A percentile compares a stretch with the other conserved stretches of the same genome.
phyloP scores from a whole-genome alignment of 2,329 filamentous ascomycete species.

The Cercospora citrullina region DNA sequence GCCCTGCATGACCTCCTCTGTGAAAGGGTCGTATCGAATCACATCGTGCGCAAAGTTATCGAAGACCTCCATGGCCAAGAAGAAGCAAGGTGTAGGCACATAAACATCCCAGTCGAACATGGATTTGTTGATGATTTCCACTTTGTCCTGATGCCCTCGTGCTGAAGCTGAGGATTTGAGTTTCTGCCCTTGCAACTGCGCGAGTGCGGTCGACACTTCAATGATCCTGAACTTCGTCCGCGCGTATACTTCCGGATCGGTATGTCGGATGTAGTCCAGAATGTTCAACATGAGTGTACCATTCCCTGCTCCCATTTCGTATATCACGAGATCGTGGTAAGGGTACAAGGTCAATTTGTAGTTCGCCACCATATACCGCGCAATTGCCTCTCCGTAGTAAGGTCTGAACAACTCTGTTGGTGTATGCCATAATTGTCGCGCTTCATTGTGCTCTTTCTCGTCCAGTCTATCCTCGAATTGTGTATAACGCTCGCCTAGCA shows the following conservation, averaged over 20 bases:
- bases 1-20: slow-evolving; percentile 81
- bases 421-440: slow-evolving; percentile 95
- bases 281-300: slow-evolving; percentile 98
- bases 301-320: slow-evolving; percentile 97
- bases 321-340: slow-evolving; percentile 95
- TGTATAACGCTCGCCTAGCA: slow-evolving; percentile 77
- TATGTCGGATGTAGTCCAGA: slow-evolving; percentile 88
- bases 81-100: slow-evolving; percentile 93
- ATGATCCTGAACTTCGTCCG: slow-evolving; percentile 94
- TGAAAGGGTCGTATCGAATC: slow-evolving; percentile 82
- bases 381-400: slow-evolving; percentile 95
- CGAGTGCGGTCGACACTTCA: slow-evolving; percentile 84
- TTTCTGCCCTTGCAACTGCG: slow-evolving; percentile 71
- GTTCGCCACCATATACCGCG: slow-evolving; percentile 92
- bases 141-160: slow-evolving; percentile 76
- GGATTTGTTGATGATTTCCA: slow-evolving; percentile 91
- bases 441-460: slow-evolving; percentile 66
- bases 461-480: slow-evolving; percentile 90
- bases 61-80: slow-evolving; percentile 95
- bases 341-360: slow-evolving; percentile 93
- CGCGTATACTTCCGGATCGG: slow-evolving; percentile 88
- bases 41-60: slow-evolving; percentile 97
- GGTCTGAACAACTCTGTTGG: slow-evolving; percentile 96
- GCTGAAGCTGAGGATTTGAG: slow-evolving; percentile 66
- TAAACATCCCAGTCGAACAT: slow-evolving; percentile 91